phyloP scores from a whole-genome alignment of 2,329 filamentous ascomycete genomes.

The Leptoxyphium fumago region DNA sequence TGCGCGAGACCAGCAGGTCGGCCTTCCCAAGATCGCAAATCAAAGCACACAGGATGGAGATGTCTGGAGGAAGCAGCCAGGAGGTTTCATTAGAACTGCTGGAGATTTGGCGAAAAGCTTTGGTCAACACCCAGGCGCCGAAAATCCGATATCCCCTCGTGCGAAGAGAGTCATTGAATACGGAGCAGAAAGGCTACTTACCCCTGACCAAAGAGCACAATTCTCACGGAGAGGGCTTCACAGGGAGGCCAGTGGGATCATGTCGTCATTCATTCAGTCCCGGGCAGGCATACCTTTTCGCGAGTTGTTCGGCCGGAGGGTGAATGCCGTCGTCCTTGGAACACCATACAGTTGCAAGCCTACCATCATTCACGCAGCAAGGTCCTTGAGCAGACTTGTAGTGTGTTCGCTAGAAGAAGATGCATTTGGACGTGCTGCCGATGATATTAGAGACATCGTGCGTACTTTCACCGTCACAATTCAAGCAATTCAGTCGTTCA shows the following conservation, averaged over 20 bases:
- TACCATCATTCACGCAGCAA: constrained; percentile 54
- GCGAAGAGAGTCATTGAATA: constrained; percentile 20
- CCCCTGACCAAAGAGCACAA: constrained; percentile 36
- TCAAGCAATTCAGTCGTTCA: constrained; percentile 53
- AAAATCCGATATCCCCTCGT: constrained; percentile 22
- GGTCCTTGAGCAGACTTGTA: constrained; percentile 48
- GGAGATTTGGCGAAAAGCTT: constrained; percentile 31
- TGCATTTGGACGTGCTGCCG: constrained; percentile 70
- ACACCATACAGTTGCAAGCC: constrained; percentile 55
- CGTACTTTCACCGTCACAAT: constrained; percentile 57
- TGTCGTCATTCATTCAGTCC: constrained; percentile 34
- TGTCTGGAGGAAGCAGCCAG: constrained; percentile 8
- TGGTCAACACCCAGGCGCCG: constrained; percentile 30
- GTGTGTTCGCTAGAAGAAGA: constrained; percentile 67
- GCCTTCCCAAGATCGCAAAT: constrained; percentile 16
- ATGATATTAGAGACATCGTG: constrained; percentile 61
- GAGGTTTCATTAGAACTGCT: constrained; percentile 20
- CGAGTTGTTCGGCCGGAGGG: constrained; percentile 49
- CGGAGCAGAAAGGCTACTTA: constrained; percentile 16
- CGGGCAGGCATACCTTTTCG: constrained; percentile 54
- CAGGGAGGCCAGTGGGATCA: constrained; percentile 24
- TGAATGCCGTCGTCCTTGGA: constrained; percentile 56
- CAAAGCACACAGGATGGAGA: constrained; percentile 9
- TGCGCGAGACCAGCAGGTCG: constrained; percentile 9
- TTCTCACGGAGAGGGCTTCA: constrained; percentile 37